Evolutionary conservation across 495 filamentous ascomycete species (phyloP).

Genomic region (Hypoxylon fragiforme): DNA sequence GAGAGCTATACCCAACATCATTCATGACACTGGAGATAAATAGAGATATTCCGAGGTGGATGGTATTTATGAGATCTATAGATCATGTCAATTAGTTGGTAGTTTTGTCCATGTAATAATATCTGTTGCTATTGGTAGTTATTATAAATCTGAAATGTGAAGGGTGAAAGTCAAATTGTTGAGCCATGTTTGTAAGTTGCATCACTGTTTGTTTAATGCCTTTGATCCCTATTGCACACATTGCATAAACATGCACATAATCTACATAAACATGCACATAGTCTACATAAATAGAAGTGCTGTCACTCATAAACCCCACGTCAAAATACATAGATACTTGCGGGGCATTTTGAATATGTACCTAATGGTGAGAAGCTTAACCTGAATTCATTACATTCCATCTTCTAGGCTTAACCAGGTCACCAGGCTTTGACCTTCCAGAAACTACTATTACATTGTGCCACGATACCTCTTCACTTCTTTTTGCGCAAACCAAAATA

Average conservation of each 20-base stretch:
- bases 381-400: conserved; percentile 20
- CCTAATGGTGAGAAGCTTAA: conserved; percentile 21
- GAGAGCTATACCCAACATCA: conserved; percentile 13
- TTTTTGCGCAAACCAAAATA: too few species aligned
- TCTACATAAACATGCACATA: too few species aligned
- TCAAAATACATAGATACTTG: not conserved
- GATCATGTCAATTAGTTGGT: too few species aligned
- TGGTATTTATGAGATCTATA: not conserved
- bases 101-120: not conserved
- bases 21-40: conserved; percentile 21
- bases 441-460: conserved; percentile 10
- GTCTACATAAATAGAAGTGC: too few species aligned
- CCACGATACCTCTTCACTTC: conserved; percentile 34
- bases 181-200: too few species aligned
- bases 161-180: too few species aligned
- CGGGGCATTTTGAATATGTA: conserved; percentile 23
- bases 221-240: too few species aligned
- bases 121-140: not conserved
- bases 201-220: too few species aligned
- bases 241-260: too few species aligned
- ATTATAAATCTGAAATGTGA: too few species aligned
- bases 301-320: too few species aligned
- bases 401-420: conserved; percentile 26
- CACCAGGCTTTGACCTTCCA: too few species aligned
- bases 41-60: not conserved